phyloP scores from a whole-genome alignment of 129 eudicot species.

The Helichrysum umbraculigerum region DNA sequence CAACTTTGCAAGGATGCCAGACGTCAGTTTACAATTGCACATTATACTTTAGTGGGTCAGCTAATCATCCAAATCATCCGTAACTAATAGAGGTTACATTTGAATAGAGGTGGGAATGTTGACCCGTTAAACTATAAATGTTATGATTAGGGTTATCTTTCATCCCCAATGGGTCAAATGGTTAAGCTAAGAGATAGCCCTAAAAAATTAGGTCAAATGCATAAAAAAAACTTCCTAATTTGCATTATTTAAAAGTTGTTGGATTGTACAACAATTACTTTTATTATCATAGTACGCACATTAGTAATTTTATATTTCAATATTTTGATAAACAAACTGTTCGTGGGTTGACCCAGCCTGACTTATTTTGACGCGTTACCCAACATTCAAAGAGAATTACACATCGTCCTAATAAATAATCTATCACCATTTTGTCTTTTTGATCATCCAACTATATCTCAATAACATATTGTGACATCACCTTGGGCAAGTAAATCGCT shows the following conservation, averaged over 20 bases:
- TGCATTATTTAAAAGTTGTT: neutral
- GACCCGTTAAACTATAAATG: neutral
- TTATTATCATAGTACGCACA: neutral
- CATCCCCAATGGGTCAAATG: neutral
- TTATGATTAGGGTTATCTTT: neutral
- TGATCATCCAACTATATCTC: neutral
- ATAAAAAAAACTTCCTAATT: neutral
- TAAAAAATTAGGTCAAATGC: neutral
- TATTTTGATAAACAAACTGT: neutral
- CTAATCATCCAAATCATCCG: conserved; percentile 14
- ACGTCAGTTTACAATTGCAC: neutral
- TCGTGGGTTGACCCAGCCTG: neutral
- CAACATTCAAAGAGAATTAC: neutral
- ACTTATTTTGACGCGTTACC: neutral
- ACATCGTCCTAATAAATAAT: neutral
- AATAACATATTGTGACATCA: conserved; percentile 25
- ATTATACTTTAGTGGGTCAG: neutral
- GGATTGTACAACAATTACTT: neutral
- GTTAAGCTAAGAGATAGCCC: neutral
- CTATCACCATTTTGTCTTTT: neutral
- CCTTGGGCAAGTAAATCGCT: conserved; percentile 99
- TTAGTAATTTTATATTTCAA: neutral
- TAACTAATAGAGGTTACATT: conserved; percentile 4
- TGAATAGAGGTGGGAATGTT: neutral
- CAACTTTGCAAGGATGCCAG: neutral